Evolutionary conservation across 2,329 filamentous ascomycete species (phyloP).

Genomic region (Talaromyces pinophilus): DNA sequence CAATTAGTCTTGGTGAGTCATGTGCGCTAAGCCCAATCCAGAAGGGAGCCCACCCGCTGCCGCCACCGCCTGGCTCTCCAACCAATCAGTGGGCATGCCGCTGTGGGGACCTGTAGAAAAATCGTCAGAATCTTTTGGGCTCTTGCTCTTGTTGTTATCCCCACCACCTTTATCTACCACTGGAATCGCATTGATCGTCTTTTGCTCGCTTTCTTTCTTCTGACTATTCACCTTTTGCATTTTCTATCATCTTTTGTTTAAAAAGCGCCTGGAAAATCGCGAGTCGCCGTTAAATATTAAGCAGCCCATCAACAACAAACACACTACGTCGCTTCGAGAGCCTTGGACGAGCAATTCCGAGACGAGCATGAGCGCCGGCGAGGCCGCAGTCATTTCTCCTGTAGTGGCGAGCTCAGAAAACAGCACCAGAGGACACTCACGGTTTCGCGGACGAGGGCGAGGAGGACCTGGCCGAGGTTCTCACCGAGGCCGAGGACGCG

Average conservation of each 20-base stretch:
- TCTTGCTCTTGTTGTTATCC: neutral
- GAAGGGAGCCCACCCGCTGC: neutral
- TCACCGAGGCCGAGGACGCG: conserved; percentile 14
- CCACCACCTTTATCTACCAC: conserved; percentile 12
- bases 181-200: neutral
- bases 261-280: neutral
- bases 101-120: neutral
- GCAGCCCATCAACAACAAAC: neutral
- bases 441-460: conserved; percentile 20
- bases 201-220: neutral
- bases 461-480: conserved; percentile 26
- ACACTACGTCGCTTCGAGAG: neutral
- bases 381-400: neutral
- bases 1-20: conserved; percentile 22
- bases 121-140: conserved; percentile 13
- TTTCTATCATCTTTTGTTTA: neutral
- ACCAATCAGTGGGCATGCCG: neutral
- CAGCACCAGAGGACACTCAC: conserved; percentile 15
- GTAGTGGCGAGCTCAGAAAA: conserved; percentile 5
- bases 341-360: neutral
- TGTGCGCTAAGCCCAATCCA: conserved; percentile 16
- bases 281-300: neutral
- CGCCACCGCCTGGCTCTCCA: conserved; percentile 9
- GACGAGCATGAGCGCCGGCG: conserved; percentile 16
- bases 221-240: neutral